phyloP scores from a whole-genome alignment of 768 basidiomycete species.

The Boletus huronensis region DNA sequence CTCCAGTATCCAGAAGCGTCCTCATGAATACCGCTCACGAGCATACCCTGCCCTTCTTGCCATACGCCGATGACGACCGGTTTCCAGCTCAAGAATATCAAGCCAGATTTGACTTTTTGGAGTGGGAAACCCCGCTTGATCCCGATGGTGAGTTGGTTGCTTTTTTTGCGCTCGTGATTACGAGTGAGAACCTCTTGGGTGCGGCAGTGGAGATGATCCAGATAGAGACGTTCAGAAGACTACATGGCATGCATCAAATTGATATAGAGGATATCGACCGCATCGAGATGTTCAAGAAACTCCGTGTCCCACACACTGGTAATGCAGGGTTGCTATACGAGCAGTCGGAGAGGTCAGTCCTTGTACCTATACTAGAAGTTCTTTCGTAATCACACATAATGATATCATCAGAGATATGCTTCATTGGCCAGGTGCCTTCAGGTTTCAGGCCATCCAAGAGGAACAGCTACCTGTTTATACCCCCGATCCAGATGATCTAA shows the following conservation, averaged over 20 bases:
- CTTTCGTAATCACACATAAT: not conserved
- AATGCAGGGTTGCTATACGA: conserved; percentile 43
- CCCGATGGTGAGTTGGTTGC: conserved; percentile 44
- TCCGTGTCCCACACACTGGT: conserved; percentile 21
- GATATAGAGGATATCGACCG: conserved; percentile 36
- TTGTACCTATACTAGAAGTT: not conserved
- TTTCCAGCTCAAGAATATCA: conserved; percentile 36
- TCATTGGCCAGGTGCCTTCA: conserved; percentile 34
- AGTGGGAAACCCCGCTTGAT: conserved; percentile 42
- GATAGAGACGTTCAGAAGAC: conserved; percentile 41
- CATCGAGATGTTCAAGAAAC: conserved; percentile 23
- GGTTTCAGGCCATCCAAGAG: not conserved
- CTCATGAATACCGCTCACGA: not conserved
- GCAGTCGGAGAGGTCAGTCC: conserved; percentile 38
- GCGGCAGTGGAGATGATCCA: conserved; percentile 46
- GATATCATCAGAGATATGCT: conserved; percentile 35
- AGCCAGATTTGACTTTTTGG: conserved; percentile 20
- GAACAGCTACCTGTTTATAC: conserved; percentile 4
- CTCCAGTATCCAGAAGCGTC: conserved; percentile 39
- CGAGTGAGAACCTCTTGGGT: not conserved
- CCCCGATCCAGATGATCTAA: conserved; percentile 28
- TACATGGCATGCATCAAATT: conserved; percentile 32
- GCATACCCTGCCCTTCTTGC: conserved; percentile 32
- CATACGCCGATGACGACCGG: conserved; percentile 44
- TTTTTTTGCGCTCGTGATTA: not conserved